Base-by-base conservation (phyloP, 1,284 basidiomycete genomes). In the Ustilago xerochloae region DNA sequence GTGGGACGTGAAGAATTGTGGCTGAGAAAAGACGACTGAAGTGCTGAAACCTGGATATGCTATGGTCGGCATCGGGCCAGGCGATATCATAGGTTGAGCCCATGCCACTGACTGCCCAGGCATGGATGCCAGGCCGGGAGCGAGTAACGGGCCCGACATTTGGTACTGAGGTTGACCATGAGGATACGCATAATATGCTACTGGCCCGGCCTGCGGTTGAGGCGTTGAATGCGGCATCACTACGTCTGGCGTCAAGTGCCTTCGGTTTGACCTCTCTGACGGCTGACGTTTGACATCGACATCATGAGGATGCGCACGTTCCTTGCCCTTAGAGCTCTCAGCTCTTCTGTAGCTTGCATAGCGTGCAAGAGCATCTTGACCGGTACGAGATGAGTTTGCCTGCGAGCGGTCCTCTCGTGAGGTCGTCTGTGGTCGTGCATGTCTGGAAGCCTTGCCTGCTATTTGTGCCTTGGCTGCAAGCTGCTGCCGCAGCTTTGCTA, bases 31-130 rank as follows among this genome's bases (percentile, higher is more conserved):
- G 24, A 59, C 66, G 47, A 71, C 59, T 4, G 63, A 57, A n/a
- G 68, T 50, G 18, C 54, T 63, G 51, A 71, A 71, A n/a, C 63
- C 63, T 2, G 68, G 68, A 29, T 71, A 71, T 6, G 63, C 54
- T 7, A 71, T 35, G 1, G 54, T 36, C 0, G 63, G 46, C 38
- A 64, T 49, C 1, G 62, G 30, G 3, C 55, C 59, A 18, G 68
- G 22, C 2, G 63, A 26, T 51, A 62, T 50, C 49, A 65, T 50
- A 3, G 68, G 68, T 20, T 62, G 68, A 12, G 62, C 47, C 68
- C 68, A 71, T 9, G 68, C 43, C 22, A 69, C 38, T 1, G 66
- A 39, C 16, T 63, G 66, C 9, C 41, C 35, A 2, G 60, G 66
- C 36, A 63, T 32, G 1, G 56, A 12, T 2, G 56, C 16, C 51